Evolutionary conservation across 2,329 filamentous ascomycete genomes (phyloP), one percentile per base, ranked within the genome.

Genomic region (Aspergillus sojae): DNA sequence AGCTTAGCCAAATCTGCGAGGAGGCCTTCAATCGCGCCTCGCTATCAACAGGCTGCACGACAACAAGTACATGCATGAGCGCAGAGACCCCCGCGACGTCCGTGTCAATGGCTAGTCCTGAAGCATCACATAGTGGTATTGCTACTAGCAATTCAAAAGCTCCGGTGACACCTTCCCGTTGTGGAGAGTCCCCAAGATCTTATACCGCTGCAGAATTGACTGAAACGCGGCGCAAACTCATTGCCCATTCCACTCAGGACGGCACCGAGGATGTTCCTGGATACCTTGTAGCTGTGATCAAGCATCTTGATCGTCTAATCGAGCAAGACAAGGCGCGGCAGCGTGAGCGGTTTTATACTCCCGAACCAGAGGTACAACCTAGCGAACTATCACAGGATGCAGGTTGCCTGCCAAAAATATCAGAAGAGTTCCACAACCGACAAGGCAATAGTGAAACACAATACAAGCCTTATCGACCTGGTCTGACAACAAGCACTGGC

Each of bases 1-100:
- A 93, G 71, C 89, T 97, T 65, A 92, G 93, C 57, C 92, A 93
- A 77, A 92, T 95, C 63, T 96, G 94, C 72, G 94, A 98, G 72
- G 92, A 95, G 72, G 94, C 94, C 1, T 97, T 98, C 81, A 94
- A 92, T 73, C 88, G 90, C 69, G 84, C 81, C 60, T 89, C 84
- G 0, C 77, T 85, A 26, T 82, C 85, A 2, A 86, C 82, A 57
- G 76, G 73, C 30, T 79, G 79, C 4, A 84, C 82, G 0, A 79
- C 82, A 1, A 79, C 80, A 10, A 79, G 75, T 62, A 74, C 75
- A 30, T 76, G 70, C 46, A 73, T 75, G 12, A 79, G 78, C 34
- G 80, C 80, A 62, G 82, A 86, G 41, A 86, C 86, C 3, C 85
- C 86, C 32, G 81, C 83, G 6, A 82, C 79, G 23, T 80, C 80